Base-by-base conservation (phyloP, 352 stramenopile species). In the Pythium periplocum region DNA sequence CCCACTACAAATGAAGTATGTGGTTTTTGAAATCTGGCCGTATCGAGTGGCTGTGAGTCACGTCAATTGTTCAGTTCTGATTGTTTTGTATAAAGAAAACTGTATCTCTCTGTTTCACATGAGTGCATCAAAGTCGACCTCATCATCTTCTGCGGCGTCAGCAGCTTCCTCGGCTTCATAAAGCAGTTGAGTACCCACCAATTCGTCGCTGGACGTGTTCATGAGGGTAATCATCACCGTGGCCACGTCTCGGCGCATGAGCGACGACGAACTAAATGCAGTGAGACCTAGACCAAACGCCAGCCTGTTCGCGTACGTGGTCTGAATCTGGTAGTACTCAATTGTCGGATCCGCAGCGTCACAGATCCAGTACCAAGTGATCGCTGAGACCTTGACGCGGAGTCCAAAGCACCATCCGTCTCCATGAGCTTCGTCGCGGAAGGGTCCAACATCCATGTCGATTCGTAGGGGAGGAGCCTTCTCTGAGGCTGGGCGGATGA, bases 281-380 rank as follows among this genome's bases (percentile, higher is more conserved):
- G 75, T 86, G 2, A 83, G 61, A 4, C 70, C 73, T 6, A 88
- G 48, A 1, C 71, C 57, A 39, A 89, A 88, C 30, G 78, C 78
- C 12, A 91, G 57, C 4, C 78, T 70, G 44, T 78, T 91, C 39
- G 55, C 47, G 50, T 86, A 92, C 12, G 71, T 83, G 2, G 77
- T 79, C 46, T 83, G 59, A 4, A 90, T 35, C 39, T 74, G 62
- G 54, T 71, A 73, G 33, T 86, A 58, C 50, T 87, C 78, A 30
- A 53, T 62, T 5, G 71, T 87, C 46, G 82, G 82, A 58, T 92
- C 82, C 45, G 73, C 55, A 0, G 75, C 68, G 45, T 90, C 79
- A 44, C 82, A 92, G 33, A 92, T 53, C 7, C 86, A 62, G 61
- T 92, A 90, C 73, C 71, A 78, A 11, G 79, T 92, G 48, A 76